These are phyloP conservation scores for Globisporangium sylvaticum DNA, from an alignment of 352 stramenopile genomes.

Conservation along the genomic window DNA sequence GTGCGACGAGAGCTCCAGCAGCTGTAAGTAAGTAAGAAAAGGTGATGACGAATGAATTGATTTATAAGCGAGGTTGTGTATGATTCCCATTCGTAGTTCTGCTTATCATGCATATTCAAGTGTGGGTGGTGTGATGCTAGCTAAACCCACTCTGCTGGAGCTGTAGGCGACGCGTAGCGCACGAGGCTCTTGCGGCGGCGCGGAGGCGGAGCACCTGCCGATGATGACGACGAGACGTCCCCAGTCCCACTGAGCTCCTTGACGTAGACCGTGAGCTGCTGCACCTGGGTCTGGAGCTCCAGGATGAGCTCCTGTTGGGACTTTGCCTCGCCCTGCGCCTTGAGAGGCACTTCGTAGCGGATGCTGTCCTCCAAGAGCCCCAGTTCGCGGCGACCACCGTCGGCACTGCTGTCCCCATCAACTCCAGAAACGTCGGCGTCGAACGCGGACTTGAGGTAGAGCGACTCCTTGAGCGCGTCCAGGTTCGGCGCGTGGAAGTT, in stretches of 20 bases:
- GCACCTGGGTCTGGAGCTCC: slow-evolving; percentile 17
- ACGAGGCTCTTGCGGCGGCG: slow-evolving; percentile 13
- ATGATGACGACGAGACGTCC: not conserved
- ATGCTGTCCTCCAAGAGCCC: slow-evolving; percentile 16
- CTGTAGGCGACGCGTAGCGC: slow-evolving; percentile 7
- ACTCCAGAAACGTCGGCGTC: not conserved
- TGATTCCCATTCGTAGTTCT: not conserved
- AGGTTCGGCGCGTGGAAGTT: slow-evolving; percentile 15
- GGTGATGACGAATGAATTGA: not conserved
- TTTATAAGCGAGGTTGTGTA: not conserved
- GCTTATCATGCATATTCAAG: not conserved
- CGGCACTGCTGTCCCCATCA: not conserved
- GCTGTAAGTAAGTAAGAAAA: not conserved
- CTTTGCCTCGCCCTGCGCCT: slow-evolving; percentile 6
- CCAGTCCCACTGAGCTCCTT: slow-evolving; percentile 5
- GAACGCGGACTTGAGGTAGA: slow-evolving; percentile 20
- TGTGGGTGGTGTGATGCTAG: not conserved
- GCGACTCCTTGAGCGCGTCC: slow-evolving; percentile 13
- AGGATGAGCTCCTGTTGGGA: slow-evolving; percentile 10
- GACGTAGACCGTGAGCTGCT: slow-evolving; percentile 12
- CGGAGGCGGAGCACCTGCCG: not conserved
- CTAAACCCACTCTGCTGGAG: slow-evolving; percentile 5
- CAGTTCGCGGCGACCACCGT: not conserved
- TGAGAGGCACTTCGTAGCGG: slow-evolving; percentile 13
- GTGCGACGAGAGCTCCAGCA: not conserved